Base-by-base conservation (phyloP, 805 yeast genomes). In the Henningerozyma blattae region DNA sequence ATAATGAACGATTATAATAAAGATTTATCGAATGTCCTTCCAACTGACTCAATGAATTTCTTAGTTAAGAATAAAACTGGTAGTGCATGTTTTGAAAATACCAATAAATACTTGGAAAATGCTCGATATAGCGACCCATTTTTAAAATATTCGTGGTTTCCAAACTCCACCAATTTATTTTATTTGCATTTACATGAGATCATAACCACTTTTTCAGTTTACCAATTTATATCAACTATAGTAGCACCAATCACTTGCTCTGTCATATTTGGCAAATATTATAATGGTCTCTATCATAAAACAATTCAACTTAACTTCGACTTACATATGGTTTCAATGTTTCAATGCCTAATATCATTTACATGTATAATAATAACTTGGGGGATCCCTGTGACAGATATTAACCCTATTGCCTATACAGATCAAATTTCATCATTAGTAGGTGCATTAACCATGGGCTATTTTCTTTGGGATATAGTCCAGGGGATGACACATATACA, bases 391-490 rank as follows among this genome's bases (percentile, higher is more conserved):
- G 64, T 72, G 40, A 42, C 45, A 5, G 18, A 17, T 22, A 46
- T 51, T n/a, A 72, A 76, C 48, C 70, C 78, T 4, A 58, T 83
- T 15, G 60, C 70, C n/a, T 86, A 85, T 30, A 69, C 71, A 52
- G 74, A 77, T 34, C 83, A 83, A 15, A 82, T 75, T 51, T 76
- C 76, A 1, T 84, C 83, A 1, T 64, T 86, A 44, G 81, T 80
- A 6, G 62, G 76, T 13, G 66, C 94, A 1, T 50, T 77, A 37
- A 77, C 93, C 7, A 51, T 66, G 9, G 97, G 96, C 2, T 89
- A 89, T 60, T 89, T 89, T 51, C 45, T 83, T 17, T 89, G 97
- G 97, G 97, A 89, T 56, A 40, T 77, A 27, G 56, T 61, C 36
- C 77, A 85, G 38, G 85, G 95, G 50, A 6, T 75, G 12, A 58